Percentiles rank a stretch among this genome's conserved stretches.
Conservation (phyloP, 2,329 filamentous ascomycete species). For the Metarhizium brunneum region DNA sequence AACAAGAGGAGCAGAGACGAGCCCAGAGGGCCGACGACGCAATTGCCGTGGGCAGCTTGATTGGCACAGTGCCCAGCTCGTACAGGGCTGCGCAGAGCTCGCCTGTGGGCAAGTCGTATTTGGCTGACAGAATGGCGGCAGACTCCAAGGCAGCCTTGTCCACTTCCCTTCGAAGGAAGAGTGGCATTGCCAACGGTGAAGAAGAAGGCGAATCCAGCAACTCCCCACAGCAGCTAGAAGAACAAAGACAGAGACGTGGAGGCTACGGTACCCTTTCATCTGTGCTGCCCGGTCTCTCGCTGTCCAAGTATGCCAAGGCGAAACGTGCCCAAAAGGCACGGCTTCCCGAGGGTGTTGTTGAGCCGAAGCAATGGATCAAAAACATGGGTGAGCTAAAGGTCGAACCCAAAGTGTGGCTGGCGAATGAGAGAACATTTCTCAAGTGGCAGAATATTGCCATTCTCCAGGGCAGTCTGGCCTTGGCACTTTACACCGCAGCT, state of each 20-base stretch:
- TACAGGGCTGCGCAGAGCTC: conserved; percentile 57
- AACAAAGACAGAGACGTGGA: conserved; percentile 13
- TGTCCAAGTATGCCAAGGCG: conserved; percentile 62
- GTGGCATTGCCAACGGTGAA: conserved; percentile 18
- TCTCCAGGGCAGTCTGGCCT: conserved; percentile 71
- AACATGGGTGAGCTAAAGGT: conserved; percentile 86
- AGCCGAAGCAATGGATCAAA: conserved; percentile 86
- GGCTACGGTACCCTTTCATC: conserved; percentile 54
- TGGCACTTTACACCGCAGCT: conserved; percentile 84
- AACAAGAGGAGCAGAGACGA: conserved; percentile 79
- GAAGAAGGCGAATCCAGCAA: conserved; percentile 25
- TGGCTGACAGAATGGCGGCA: conserved; percentile 44
- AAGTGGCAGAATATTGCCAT: conserved; percentile 97
- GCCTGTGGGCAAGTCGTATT: conserved; percentile 57
- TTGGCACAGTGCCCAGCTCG: conserved; percentile 47
- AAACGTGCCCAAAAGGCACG: conserved; percentile 40
- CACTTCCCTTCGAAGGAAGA: conserved; percentile 16
- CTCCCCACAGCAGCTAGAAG: conserved; percentile 25
- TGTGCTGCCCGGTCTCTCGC: conserved; percentile 74
- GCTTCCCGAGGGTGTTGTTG: conserved; percentile 78
- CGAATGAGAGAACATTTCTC: conserved; percentile 95
- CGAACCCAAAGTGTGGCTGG: conserved; percentile 97
- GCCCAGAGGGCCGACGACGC: conserved; percentile 78
- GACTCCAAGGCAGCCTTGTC: conserved; percentile 28
- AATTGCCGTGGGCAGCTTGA: conserved; percentile 78